Evolutionary conservation across 495 filamentous ascomycete species (phyloP).

Genomic region (Xylaria sp.): DNA sequence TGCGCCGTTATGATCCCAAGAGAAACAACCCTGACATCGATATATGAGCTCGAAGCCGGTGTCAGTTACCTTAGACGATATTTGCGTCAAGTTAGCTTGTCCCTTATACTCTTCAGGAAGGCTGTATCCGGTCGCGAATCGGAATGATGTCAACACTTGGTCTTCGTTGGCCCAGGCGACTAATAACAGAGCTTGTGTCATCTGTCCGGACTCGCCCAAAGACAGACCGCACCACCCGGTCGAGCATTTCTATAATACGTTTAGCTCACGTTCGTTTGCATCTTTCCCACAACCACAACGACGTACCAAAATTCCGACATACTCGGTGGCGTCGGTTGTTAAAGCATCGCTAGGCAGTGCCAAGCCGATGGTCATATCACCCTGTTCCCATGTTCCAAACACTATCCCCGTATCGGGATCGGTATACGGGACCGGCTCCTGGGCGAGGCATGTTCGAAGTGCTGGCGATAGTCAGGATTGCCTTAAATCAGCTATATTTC

Average conservation of each 20-base stretch:
- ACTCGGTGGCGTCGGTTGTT: slow-evolving; percentile 60
- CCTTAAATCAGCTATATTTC: neutral
- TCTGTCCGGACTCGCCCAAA: slow-evolving; percentile 58
- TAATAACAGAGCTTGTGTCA: slow-evolving; percentile 65
- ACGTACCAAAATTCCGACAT: slow-evolving; percentile 63
- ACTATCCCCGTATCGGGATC: slow-evolving; percentile 51
- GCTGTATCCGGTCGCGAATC: slow-evolving; percentile 64
- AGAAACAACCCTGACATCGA: slow-evolving; percentile 68
- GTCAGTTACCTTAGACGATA: slow-evolving; percentile 60
- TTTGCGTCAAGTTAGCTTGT: slow-evolving; percentile 63
- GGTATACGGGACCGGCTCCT: slow-evolving; percentile 43
- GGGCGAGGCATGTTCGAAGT: slow-evolving; percentile 37
- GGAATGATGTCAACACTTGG: slow-evolving; percentile 62
- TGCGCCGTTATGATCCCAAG: slow-evolving; percentile 61
- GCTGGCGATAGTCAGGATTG: slow-evolving; percentile 32
- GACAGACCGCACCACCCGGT: slow-evolving; percentile 66
- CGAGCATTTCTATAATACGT: slow-evolving; percentile 39
- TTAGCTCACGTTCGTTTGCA: slow-evolving; percentile 15
- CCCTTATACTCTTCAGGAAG: slow-evolving; percentile 66
- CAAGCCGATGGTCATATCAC: slow-evolving; percentile 59
- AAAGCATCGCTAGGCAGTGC: slow-evolving; percentile 61
- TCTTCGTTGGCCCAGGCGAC: slow-evolving; percentile 63
- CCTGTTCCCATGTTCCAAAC: slow-evolving; percentile 50
- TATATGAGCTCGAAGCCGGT: slow-evolving; percentile 65
- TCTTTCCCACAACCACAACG: neutral